Evolutionary conservation across 108 stramenopile genomes (phyloP).

Genomic region (Pseudonitzschia multistriata): DNA sequence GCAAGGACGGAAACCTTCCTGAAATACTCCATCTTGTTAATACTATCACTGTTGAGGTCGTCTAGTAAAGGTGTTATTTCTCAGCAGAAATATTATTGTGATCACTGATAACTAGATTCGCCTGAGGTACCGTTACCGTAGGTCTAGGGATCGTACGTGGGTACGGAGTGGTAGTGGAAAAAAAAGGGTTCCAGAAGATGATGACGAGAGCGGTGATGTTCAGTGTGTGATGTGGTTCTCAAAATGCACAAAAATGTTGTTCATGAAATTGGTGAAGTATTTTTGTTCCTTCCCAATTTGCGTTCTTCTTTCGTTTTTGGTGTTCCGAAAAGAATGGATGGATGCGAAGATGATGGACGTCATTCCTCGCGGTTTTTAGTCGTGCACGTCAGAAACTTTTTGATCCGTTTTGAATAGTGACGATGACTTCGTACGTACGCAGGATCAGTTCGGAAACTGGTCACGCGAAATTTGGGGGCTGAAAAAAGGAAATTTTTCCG

Average conservation of each 20-base stretch:
- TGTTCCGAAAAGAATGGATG: not conserved
- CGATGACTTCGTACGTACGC: not conserved
- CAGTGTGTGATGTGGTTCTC: not conserved
- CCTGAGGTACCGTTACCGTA: too few relatives aligned
- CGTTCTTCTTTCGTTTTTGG: not conserved
- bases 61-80: not conserved
- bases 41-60: not conserved
- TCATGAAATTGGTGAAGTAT: not conserved
- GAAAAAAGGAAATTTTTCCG: too few relatives aligned
- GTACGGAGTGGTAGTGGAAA: not conserved
- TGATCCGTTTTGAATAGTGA: not conserved
- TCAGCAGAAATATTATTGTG: not conserved
- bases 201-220: not conserved
- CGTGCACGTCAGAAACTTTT: slow-evolving; percentile 10
- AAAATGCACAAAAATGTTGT: not conserved
- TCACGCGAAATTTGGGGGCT: too few relatives aligned
- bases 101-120: not conserved
- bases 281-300: slow-evolving; percentile 2
- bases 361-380: not conserved
- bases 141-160: not conserved
- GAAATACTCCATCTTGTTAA: slow-evolving; percentile 7
- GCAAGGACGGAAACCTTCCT: slow-evolving; percentile 8
- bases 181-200: slow-evolving; percentile 5
- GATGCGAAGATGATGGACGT: slow-evolving; percentile 5
- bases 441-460: not conserved